Evolutionary conservation across 208 protist species (phyloP).

Genomic region (Trypanosoma theileri): DNA sequence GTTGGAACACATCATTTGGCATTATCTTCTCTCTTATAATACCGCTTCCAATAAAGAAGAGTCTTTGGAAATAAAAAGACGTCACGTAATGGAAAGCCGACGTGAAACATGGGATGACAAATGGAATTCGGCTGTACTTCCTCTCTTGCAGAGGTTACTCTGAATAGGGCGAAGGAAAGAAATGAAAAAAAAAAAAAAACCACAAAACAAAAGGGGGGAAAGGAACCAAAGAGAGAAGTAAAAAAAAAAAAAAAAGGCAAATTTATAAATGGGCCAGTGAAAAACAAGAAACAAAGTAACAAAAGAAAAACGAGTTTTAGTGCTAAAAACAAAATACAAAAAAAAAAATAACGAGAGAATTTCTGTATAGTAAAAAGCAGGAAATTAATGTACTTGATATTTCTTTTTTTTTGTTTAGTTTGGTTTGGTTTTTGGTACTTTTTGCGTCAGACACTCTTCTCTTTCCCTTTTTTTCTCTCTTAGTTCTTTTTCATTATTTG

Average conservation of each 20-base stretch:
- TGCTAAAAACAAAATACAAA: no score
- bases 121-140: slow-evolving; percentile 47
- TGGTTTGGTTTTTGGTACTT: no score
- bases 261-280: no score
- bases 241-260: no score
- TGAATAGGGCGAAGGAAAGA: not conserved
- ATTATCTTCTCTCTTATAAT: slow-evolving; percentile 6
- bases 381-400: not conserved
- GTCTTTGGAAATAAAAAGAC: slow-evolving; percentile 13
- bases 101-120: slow-evolving; percentile 62
- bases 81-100: slow-evolving; percentile 5
- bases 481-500: no score
- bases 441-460: not conserved
- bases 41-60: not conserved
- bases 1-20: slow-evolving; percentile 52
- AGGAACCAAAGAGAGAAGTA: no score
- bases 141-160: slow-evolving; percentile 34
- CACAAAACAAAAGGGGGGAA: not conserved
- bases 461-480: no score
- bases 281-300: no score
- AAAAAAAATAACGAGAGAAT: no score
- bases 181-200: not conserved
- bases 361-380: not conserved
- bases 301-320: no score
- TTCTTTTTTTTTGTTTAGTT: slow-evolving; percentile 9